Percentiles rank a stretch among this genome's conserved stretches.
These are phyloP conservation scores for Saprolegnia diclina DNA, from an alignment of 352 stramenopile species.

Conservation along the genomic window DNA sequence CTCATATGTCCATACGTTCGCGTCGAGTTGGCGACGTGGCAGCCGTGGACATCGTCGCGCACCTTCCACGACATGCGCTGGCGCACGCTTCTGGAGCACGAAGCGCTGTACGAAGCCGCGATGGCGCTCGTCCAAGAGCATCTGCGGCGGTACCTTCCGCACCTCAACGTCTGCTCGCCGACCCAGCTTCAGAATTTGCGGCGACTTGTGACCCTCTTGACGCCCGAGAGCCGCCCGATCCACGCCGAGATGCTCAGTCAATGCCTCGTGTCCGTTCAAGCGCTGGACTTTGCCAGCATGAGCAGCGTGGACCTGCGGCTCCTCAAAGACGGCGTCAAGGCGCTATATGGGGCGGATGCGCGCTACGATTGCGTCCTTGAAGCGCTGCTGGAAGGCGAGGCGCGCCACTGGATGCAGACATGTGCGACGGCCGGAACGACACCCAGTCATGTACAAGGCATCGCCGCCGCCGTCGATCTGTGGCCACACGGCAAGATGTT, in stretches of 20 bases:
- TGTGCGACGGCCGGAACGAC: not conserved
- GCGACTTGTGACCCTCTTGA: not conserved
- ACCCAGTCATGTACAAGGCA: not conserved
- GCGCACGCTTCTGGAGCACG: not conserved
- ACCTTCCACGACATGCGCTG: slow-evolving; percentile 10
- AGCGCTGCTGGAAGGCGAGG: slow-evolving; percentile 5
- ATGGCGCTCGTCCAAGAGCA: not conserved
- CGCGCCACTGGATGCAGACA: not conserved
- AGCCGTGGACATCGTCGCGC: slow-evolving; percentile 11
- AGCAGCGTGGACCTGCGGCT: not conserved
- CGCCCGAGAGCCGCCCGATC: not conserved
- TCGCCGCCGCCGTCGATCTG: not conserved
- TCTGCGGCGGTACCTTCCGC: not conserved
- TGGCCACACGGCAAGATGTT: not conserved
- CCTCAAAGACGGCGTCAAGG: not conserved
- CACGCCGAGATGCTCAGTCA: not conserved
- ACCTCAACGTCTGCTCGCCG: not conserved
- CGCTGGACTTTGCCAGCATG: not conserved
- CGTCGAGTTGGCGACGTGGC: slow-evolving; percentile 1
- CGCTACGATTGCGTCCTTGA: not conserved
- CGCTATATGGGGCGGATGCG: not conserved
- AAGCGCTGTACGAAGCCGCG: not conserved
- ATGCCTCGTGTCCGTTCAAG: not conserved
- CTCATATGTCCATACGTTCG: slow-evolving; percentile 19
- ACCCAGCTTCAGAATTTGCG: slow-evolving; percentile 7